Percentiles rank a stretch among this genome's conserved stretches.
phyloP scores from a whole-genome alignment of 1,284 basidiomycete genomes.

The Melampsora larici-populina region DNA sequence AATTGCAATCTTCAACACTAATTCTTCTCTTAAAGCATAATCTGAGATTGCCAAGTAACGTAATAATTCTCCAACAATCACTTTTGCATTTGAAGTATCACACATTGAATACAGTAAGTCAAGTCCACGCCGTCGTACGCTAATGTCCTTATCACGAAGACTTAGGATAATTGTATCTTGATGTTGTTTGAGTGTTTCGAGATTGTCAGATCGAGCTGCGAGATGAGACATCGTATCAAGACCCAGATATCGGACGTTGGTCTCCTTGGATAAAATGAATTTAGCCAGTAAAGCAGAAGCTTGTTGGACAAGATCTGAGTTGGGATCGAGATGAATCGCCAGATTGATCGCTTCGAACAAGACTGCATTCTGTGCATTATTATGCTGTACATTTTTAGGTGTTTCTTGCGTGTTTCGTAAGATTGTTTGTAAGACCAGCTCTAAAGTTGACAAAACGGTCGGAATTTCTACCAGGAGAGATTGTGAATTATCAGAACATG shows the following conservation, averaged over 20 bases:
- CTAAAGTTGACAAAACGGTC: constrained; percentile 70
- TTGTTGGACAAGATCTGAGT: constrained; percentile 79
- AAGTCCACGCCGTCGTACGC: constrained; percentile 85
- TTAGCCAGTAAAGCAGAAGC: constrained; percentile 88
- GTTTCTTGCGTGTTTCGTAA: constrained; percentile 92
- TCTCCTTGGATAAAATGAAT: constrained; percentile 96
- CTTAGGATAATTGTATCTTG: constrained; percentile 92
- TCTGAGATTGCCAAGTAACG: constrained; percentile 90
- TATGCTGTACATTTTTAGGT: constrained; percentile 93
- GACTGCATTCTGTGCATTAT: constrained; percentile 97
- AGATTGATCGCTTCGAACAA: constrained; percentile 96
- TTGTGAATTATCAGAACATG: neutral
- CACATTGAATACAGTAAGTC: constrained; percentile 99
- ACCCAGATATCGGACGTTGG: constrained; percentile 95
- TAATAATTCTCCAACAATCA: constrained; percentile 89
- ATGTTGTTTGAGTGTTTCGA: constrained; percentile 90
- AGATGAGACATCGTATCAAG: constrained; percentile 98
- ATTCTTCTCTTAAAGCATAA: constrained; percentile 91
- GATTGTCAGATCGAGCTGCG: constrained; percentile 76
- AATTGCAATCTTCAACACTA: constrained; percentile 98
- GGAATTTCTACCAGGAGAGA: constrained; percentile 67
- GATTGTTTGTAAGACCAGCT: constrained; percentile 81
- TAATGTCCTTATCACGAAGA: constrained; percentile 94
- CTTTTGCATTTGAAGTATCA: constrained; percentile 87
- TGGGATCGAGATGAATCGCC: constrained; percentile 92